A percentile compares a stretch with the other conserved stretches of the same genome.
phyloP scores from a whole-genome alignment of 441 rosid species.

The Gossypium lobatum region DNA sequence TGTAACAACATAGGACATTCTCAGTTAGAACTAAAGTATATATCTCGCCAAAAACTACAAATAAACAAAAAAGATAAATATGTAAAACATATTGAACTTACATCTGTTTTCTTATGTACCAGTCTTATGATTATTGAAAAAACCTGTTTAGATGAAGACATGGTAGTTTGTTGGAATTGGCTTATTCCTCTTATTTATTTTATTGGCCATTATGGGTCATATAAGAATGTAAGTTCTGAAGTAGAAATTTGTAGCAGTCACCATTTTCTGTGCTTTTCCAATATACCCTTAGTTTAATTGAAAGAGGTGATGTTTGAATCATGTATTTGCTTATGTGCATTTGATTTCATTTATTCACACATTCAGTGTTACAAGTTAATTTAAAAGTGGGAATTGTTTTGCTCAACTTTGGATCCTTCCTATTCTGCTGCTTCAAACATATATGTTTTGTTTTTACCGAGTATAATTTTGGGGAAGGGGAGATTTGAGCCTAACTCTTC shows the following conservation, averaged over 20 bases:
- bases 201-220: neutral
- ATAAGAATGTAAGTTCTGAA: neutral
- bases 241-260: neutral
- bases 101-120: neutral
- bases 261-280: neutral
- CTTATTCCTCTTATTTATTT: neutral
- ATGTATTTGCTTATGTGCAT: neutral
- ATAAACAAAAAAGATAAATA: neutral
- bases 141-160: neutral
- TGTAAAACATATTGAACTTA: neutral
- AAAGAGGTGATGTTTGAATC: neutral
- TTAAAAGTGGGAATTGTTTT: neutral
- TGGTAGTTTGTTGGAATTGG: neutral
- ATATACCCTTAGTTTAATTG: neutral
- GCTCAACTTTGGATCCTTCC: neutral
- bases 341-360: neutral
- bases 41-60: neutral
- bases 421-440: neutral
- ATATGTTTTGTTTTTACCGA: neutral
- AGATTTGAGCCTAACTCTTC: neutral
- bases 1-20: neutral
- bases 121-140: neutral
- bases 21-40: neutral
- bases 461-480: neutral
- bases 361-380: neutral